Evolutionary conservation across 129 eudicot species (phyloP).

Genomic region (Escallonia herrerae): DNA sequence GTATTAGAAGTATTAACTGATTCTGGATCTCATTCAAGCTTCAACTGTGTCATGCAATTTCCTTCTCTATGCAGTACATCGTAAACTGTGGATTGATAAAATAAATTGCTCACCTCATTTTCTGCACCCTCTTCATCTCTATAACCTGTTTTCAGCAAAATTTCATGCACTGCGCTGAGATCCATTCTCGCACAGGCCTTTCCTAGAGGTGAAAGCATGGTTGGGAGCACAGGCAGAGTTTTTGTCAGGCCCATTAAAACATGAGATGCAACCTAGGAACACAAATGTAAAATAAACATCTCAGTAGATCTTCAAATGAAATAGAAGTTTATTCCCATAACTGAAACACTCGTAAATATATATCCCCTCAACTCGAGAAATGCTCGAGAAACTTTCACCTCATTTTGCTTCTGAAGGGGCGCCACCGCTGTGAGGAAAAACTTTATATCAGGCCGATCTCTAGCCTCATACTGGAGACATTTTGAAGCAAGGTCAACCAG

Average conservation of each 20-base stretch:
- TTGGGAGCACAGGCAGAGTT: constrained; percentile 59
- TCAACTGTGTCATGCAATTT: no score
- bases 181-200: constrained; percentile 99
- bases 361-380: not conserved
- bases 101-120: constrained; percentile 60
- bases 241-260: constrained; percentile 75
- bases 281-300: constrained; percentile 2
- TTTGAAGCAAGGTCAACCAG: constrained; percentile 93
- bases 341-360: not conserved
- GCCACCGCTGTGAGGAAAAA: constrained; percentile 76
- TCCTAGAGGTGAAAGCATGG: constrained; percentile 91
- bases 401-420: constrained; percentile 92
- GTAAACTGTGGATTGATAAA: no score
- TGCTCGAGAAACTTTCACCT: constrained; percentile 25
- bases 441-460: constrained; percentile 94
- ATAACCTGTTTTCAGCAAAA: constrained; percentile 88
- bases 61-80: no score
- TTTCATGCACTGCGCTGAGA: constrained; percentile 91
- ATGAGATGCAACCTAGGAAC: constrained; percentile 70
- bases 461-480: constrained; percentile 91
- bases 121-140: constrained; percentile 99
- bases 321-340: no score
- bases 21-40: no score
- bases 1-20: no score
- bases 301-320: not conserved